Conservation (phyloP, 768 basidiomycete genomes). For the Tephrocybe sp. region DNA sequence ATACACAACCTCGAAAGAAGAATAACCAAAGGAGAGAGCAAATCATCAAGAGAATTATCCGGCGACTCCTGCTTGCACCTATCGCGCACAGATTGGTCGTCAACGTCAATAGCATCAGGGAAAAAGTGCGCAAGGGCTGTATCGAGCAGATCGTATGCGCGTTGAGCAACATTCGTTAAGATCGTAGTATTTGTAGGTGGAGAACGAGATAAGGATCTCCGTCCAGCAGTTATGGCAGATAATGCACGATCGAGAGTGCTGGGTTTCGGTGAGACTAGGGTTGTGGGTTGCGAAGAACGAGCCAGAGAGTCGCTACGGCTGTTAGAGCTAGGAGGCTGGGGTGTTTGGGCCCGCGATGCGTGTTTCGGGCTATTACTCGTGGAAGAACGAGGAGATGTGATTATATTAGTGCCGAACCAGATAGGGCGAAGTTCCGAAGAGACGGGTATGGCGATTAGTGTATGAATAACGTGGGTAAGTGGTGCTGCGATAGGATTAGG, state of each 20-base stretch:
- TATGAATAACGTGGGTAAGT: conserved; percentile 78
- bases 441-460: conserved; percentile 77
- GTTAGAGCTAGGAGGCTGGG: conserved; percentile 26
- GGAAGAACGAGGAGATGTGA: conserved; percentile 31
- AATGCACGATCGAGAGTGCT: conserved; percentile 57
- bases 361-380: conserved; percentile 35
- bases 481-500: conserved; percentile 68
- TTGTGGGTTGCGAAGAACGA: conserved; percentile 18
- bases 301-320: conserved; percentile 42
- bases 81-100: conserved; percentile 59
- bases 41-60: conserved; percentile 70
- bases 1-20: conserved; percentile 70
- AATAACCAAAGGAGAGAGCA: conserved; percentile 71
- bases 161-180: conserved; percentile 51
- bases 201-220: conserved; percentile 50
- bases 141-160: conserved; percentile 68
- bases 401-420: conserved; percentile 57
- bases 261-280: conserved; percentile 30
- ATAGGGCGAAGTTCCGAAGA: conserved; percentile 47
- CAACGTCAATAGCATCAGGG: conserved; percentile 60
- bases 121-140: conserved; percentile 58
- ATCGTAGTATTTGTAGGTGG: conserved; percentile 36
- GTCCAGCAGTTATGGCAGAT: conserved; percentile 50
- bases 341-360: conserved; percentile 29
- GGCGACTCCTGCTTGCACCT: conserved; percentile 43